Evolutionary conservation across 1,139 yeast genomes (phyloP).

Genomic region (Pichia sp.): DNA sequence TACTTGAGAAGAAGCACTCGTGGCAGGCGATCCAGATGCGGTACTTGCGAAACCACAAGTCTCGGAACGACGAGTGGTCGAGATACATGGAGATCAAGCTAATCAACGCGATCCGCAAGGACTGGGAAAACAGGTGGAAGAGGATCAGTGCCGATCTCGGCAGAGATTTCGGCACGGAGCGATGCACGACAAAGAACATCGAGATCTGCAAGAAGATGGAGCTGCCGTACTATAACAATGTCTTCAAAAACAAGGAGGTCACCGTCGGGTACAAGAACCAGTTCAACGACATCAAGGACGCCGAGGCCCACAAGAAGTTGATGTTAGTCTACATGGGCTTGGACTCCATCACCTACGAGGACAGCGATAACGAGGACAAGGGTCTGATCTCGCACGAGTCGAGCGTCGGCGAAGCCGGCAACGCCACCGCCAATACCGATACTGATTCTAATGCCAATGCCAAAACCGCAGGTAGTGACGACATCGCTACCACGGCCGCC

Average conservation of each 20-base stretch:
- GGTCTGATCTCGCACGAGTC: neutral
- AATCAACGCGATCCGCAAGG: constrained; percentile 31
- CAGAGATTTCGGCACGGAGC: constrained; percentile 26
- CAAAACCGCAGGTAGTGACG: neutral
- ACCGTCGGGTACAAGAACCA: constrained; percentile 23
- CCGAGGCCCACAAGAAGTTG: constrained; percentile 30
- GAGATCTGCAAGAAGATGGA: constrained; percentile 31
- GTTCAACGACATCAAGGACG: constrained; percentile 28
- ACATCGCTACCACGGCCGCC: no score
- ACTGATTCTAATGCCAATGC: neutral
- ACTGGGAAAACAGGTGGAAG: constrained; percentile 40
- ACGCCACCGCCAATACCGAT: neutral
- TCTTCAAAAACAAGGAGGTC: constrained; percentile 29
- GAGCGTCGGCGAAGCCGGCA: neutral
- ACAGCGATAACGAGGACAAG: constrained; percentile 3
- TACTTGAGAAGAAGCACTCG: constrained; percentile 34
- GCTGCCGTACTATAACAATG: constrained; percentile 20
- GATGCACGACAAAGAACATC: constrained; percentile 28
- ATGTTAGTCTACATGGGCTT: constrained; percentile 33
- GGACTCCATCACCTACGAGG: constrained; percentile 32
- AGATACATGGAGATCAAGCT: constrained; percentile 32
- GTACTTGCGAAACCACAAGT: constrained; percentile 37
- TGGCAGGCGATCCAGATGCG: constrained; percentile 45
- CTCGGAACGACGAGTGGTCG: constrained; percentile 34
- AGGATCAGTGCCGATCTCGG: constrained; percentile 32